Percentiles rank a stretch among this genome's conserved stretches.
These are phyloP conservation scores for Candida hispaniensis DNA, from an alignment of 805 yeast species.

Conservation along the genomic window DNA sequence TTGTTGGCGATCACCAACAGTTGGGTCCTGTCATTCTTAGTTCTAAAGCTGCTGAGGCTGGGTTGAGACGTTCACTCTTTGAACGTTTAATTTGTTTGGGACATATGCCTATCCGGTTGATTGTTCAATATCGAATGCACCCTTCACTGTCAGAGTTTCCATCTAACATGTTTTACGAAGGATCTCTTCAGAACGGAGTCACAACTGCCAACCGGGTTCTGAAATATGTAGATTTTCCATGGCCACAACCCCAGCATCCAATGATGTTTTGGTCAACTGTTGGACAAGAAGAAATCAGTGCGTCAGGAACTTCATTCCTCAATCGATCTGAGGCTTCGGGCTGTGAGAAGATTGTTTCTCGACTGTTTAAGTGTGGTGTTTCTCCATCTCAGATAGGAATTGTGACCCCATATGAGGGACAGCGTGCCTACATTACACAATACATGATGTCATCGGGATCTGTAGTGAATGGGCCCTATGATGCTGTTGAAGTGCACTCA, in stretches of 20 bases:
- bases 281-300: constrained; percentile 81
- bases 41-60: constrained; percentile 73
- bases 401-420: constrained; percentile 92
- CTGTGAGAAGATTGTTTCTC: constrained; percentile 66
- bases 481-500: constrained; percentile 78
- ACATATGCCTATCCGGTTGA: constrained; percentile 72
- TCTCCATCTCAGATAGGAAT: constrained; percentile 78
- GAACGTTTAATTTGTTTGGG: constrained; percentile 77
- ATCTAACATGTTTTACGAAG: constrained; percentile 86
- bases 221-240: constrained; percentile 57
- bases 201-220: constrained; percentile 60
- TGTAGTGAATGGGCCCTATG: constrained; percentile 51
- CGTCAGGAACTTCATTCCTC: constrained; percentile 68
- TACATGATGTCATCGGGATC: constrained; percentile 67
- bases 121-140: constrained; percentile 93
- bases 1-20: constrained; percentile 95
- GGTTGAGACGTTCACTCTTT: constrained; percentile 74
- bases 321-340: constrained; percentile 86
- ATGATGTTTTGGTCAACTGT: constrained; percentile 93
- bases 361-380: constrained; percentile 66
- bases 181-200: constrained; percentile 84
- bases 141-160: constrained; percentile 81
- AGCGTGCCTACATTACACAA: constrained; percentile 68
- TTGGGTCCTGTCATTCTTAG: constrained; percentile 84
- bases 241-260: constrained; percentile 80